phyloP scores from a whole-genome alignment of 2,329 filamentous ascomycete species.

The Coleophoma cylindrospora region DNA sequence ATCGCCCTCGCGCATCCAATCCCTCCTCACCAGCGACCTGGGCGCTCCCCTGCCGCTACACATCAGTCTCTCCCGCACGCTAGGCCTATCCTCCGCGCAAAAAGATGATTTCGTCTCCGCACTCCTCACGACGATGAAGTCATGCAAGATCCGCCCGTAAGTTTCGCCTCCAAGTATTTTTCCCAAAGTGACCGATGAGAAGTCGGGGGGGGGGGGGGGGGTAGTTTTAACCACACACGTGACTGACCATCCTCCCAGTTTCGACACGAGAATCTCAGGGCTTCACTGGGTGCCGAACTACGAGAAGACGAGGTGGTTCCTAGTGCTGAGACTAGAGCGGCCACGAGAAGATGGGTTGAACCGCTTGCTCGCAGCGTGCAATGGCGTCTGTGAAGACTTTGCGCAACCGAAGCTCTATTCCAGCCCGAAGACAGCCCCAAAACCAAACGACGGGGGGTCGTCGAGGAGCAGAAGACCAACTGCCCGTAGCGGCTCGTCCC shows the following conservation, averaged over 20 bases:
- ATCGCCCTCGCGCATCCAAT: slow-evolving; percentile 42
- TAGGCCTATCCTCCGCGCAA: slow-evolving; percentile 68
- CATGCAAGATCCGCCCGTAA: slow-evolving; percentile 38
- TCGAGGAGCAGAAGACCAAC: no score
- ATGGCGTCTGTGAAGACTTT: slow-evolving; percentile 53
- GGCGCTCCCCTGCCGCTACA: slow-evolving; percentile 77
- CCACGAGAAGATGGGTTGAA: slow-evolving; percentile 50
- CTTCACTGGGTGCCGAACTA: slow-evolving; percentile 64
- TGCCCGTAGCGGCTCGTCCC: no score
- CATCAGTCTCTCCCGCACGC: slow-evolving; percentile 80
- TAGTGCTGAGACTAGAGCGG: slow-evolving; percentile 62
- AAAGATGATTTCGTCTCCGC: slow-evolving; percentile 62
- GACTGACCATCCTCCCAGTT: slow-evolving; percentile 11
- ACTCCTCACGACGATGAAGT: slow-evolving; percentile 40
- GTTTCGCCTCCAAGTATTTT: slow-evolving; percentile 14
- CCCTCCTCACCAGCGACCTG: slow-evolving; percentile 72
- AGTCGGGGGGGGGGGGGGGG: no score
- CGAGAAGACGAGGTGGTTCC: slow-evolving; percentile 71
- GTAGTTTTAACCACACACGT: slow-evolving; percentile 5
- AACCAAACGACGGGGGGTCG: slow-evolving; percentile 1
- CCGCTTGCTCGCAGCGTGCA: slow-evolving; percentile 60
- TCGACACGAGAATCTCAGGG: slow-evolving; percentile 28
- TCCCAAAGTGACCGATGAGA: background rate
- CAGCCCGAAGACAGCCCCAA: slow-evolving; percentile 16
- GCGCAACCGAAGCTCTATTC: slow-evolving; percentile 69